Percentiles rank a stretch among this genome's conserved stretches.
Evolutionary conservation across 306 rosid species (phyloP).

Genomic region (Trifolium subterraneum): DNA sequence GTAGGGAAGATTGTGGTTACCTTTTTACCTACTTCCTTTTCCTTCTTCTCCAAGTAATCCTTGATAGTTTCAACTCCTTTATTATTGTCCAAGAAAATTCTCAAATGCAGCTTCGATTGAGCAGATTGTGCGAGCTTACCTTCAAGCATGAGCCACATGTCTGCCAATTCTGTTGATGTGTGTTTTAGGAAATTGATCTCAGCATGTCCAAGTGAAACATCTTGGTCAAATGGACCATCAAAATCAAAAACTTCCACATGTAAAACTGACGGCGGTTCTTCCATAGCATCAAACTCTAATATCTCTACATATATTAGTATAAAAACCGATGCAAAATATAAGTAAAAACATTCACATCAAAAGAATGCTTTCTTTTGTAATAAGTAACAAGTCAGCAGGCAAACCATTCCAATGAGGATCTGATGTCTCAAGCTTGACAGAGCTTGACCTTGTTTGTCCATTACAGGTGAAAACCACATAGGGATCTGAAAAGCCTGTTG

Average conservation of each 20-base stretch:
- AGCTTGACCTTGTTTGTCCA: slow-evolving; percentile 88
- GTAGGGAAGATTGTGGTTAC: slow-evolving; percentile 46
- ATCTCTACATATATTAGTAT: slow-evolving; percentile 63
- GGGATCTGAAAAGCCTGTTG: slow-evolving; percentile 68
- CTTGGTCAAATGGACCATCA: slow-evolving; percentile 91
- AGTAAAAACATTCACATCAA: slow-evolving; percentile 15
- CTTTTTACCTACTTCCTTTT: slow-evolving; percentile 97
- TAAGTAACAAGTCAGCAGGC: slow-evolving; percentile 33
- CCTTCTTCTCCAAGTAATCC: slow-evolving; percentile 87
- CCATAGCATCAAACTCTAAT: slow-evolving; percentile 93
- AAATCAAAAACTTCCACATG: slow-evolving; percentile 82
- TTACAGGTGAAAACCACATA: slow-evolving; percentile 87
- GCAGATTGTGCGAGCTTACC: slow-evolving; percentile 87
- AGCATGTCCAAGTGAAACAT: slow-evolving; percentile 80
- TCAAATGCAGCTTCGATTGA: slow-evolving; percentile 85
- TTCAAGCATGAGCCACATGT: slow-evolving; percentile 82
- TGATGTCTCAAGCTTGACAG: slow-evolving; percentile 78
- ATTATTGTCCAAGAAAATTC: slow-evolving; percentile 80
- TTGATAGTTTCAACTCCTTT: slow-evolving; percentile 82
- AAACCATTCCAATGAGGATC: slow-evolving; percentile 93
- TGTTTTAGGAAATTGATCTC: slow-evolving; percentile 88
- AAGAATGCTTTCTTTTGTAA: slow-evolving; percentile 1
- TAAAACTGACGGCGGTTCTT: slow-evolving; percentile 92
- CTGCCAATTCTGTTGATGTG: slow-evolving; percentile 78
- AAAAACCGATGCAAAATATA: slow-evolving; percentile 6